These are phyloP conservation scores for Poa pratensis DNA, from an alignment of 176 grass and related monocot species.

Conservation along the genomic window DNA sequence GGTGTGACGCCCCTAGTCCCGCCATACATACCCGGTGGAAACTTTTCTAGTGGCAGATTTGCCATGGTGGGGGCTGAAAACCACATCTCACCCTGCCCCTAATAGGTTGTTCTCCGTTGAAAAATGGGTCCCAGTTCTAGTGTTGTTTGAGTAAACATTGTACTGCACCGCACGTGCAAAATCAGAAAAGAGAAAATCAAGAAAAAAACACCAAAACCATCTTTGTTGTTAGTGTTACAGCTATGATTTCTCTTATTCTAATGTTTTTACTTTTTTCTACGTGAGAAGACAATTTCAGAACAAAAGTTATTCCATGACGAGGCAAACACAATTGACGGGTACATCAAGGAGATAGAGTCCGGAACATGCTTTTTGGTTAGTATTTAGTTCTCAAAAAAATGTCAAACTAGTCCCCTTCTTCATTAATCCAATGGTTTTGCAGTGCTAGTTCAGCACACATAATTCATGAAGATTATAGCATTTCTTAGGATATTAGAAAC, in stretches of 20 bases:
- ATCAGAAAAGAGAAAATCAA: not conserved
- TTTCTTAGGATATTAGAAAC: not conserved
- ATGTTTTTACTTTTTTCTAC: not conserved
- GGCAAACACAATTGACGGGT: not conserved
- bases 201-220: not conserved
- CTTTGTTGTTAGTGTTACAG: not conserved
- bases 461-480: not conserved
- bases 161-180: not conserved
- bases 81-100: too few species aligned
- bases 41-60: too few species aligned
- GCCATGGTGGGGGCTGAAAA: too few species aligned
- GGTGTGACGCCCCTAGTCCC: too few species aligned
- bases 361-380: constrained; percentile 3
- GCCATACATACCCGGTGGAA: too few species aligned
- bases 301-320: not conserved
- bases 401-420: not conserved
- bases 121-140: not conserved
- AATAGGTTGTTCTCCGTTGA: too few species aligned
- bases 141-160: not conserved
- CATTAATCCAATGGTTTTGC: not conserved
- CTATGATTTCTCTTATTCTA: not conserved
- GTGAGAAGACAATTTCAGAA: not conserved
- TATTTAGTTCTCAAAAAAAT: not conserved
- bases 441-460: not conserved
- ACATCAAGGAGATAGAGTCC: not conserved